Evolutionary conservation across 73 alveolate genomes (phyloP), one percentile per base, ranked within the genome.

Genomic region (Effrenium voratum): DNA sequence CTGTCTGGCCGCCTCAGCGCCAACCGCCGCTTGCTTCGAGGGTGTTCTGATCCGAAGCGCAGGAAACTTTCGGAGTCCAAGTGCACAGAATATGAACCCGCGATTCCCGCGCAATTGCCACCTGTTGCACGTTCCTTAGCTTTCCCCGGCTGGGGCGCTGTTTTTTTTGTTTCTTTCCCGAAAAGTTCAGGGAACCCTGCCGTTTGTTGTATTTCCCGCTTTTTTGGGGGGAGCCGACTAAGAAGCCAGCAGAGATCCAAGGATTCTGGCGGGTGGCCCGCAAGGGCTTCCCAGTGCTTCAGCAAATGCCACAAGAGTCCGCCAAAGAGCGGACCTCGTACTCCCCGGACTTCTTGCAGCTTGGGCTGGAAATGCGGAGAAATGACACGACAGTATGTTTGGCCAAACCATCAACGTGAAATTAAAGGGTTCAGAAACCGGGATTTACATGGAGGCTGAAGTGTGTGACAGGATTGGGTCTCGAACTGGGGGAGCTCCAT

Each of bases 261-360:
- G 93, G 93, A 38, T 84, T 84, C 80, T 84, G 93, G 93, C 38
- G 38, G 66, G 93, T 60, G 46, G 43, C 43, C 26, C 50, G 36
- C 40, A 55, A 52, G 32, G 93, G 93, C 60, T 55, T 52, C 45
- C 93, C 93, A 5, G 55, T 84, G 41, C 77, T 84, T 57, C 93
- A 84, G 93, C 93, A 43, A 5, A 45, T 84, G 38, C 93, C 93
- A 16, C 45, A 46, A 15, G 80, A 84, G 55, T 38, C 93, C 38
- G 77, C 79, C 36, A 57, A 38, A 24, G 59, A 36, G 44, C 52
- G 93, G 38, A 84, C 93, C 6, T 50, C 93, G 43, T 84, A 84
- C 43, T 84, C 93, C 19, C 24, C 93, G 46, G 93, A 84, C 66
- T 84, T 84, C 80, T 19, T 84, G 93, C 93, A 38, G 22, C 49